These are phyloP conservation scores for Gynandropsis gynandra DNA, from an alignment of 345 rosid genomes.

Conservation along the genomic window DNA sequence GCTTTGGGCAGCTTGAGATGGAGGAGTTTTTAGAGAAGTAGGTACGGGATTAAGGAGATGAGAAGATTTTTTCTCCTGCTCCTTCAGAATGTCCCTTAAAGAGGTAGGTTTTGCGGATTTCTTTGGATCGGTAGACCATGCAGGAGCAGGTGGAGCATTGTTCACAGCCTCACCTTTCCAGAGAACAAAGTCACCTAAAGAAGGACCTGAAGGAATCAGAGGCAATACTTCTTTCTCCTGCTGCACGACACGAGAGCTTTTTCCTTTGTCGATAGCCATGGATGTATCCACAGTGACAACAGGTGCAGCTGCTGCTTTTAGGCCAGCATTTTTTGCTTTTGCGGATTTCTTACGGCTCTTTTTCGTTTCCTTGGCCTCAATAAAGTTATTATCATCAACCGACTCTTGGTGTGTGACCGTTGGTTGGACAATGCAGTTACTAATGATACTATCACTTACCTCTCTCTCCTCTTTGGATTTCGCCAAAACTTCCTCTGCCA, in stretches of 20 bases:
- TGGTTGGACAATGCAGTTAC: constrained; percentile 26
- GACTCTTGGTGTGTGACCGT: constrained; percentile 29
- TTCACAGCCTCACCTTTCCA: constrained; percentile 70
- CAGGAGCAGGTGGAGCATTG: constrained; percentile 57
- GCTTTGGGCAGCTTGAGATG: constrained; percentile 36
- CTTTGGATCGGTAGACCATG: constrained; percentile 76
- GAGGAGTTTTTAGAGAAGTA: constrained; percentile 48
- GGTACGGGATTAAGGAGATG: constrained; percentile 45
- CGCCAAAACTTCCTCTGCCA: constrained; percentile 56
- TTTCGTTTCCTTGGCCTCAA: constrained; percentile 82
- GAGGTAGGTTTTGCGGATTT: constrained; percentile 60
- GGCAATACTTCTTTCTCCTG: constrained; percentile 69
- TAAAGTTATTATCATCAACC: constrained; percentile 61
- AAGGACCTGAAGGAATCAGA: constrained; percentile 81
- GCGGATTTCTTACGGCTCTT: constrained; percentile 85
- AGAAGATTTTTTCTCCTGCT: constrained; percentile 66
- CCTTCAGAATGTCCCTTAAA: constrained; percentile 82
- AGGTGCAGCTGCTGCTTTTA: constrained; percentile 37
- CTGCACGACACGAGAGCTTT: constrained; percentile 46
- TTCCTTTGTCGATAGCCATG: constrained; percentile 60
- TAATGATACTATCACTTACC: constrained; percentile 25
- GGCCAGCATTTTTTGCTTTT: constrained; percentile 58
- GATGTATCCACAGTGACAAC: constrained; percentile 40
- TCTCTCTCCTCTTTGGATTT: constrained; percentile 49
- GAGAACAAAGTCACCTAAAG: constrained; percentile 90